Base-by-base conservation (phyloP, 2,329 filamentous ascomycete species). In the Xylariaceae sp. region DNA sequence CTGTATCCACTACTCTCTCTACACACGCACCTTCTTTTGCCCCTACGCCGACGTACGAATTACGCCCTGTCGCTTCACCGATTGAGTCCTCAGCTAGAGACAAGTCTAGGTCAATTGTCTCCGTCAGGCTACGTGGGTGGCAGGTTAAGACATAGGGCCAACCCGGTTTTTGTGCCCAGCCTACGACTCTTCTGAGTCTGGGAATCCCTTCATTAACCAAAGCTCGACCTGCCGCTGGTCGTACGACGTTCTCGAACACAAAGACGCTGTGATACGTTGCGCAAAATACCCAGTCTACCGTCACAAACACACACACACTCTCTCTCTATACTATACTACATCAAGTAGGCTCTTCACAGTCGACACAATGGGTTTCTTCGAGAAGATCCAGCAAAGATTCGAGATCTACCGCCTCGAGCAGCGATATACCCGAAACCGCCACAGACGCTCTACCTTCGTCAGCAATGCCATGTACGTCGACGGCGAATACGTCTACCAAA, bases 381-480 rank as follows among this genome's bases (percentile, higher is more conserved):
- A 81, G 53, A 76, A 78, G 67, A 78, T 85, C 66, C 77, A 84
- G 61, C 77, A 81, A 52, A 82, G 87, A 76, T 76, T 95, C 63
- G 90, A 97, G 77, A 83, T 97, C 65, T 94, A 95, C 78, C 89
- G 90, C 44, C 85, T 97, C 59, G 92, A 97, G 75, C 87, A 96
- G 75, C 87, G 90, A 62, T 97, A 97, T 77, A 95, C 91, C 45
- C 87, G 87, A 64, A 87, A 90, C 67, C 90, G 92, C 63, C 73
- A 83, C 62, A 89, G 92, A 61, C 89, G 92, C 68, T 91, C 85
- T 47, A 94, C 89, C 53, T 96, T 95, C 69, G 84, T 87, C 65
- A 90, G 88, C 65, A 90, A 89, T 63, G 92, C 90, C 30, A 81
- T 89, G 68, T 97, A 97, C 71, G 87, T 96, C 57, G 89, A 97